Conservation (phyloP, 108 stramenopile genomes). For the Aurantiochytrium sp. region DNA sequence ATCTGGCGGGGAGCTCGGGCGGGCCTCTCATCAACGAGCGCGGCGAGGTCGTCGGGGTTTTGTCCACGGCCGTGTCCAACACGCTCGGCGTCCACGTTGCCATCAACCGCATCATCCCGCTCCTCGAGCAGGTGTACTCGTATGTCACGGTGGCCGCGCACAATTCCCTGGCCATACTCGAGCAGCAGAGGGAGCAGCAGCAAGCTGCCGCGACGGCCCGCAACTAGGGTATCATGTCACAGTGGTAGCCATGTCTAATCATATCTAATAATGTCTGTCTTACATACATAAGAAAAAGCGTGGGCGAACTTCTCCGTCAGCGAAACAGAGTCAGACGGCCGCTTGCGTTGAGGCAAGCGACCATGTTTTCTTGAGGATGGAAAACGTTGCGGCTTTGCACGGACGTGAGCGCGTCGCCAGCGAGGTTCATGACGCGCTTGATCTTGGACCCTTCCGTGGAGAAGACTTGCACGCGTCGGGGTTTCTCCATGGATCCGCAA, state of each 20-base stretch:
- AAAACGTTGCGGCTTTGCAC: conserved; percentile 8
- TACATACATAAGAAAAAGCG: too few species aligned
- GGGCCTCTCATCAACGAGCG: background rate
- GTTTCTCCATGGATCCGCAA: background rate
- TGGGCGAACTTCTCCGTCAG: too few species aligned
- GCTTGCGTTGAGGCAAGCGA: conserved; percentile 4
- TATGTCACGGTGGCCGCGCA: background rate
- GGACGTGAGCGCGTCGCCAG: background rate
- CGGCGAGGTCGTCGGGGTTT: background rate
- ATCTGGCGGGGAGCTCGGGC: background rate
- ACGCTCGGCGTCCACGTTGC: background rate
- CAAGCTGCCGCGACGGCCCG: background rate
- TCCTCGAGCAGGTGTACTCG: background rate
- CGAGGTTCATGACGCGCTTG: background rate
- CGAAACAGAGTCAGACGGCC: background rate
- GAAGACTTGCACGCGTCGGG: conserved; percentile 10
- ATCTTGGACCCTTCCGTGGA: background rate
- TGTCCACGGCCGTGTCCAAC: background rate
- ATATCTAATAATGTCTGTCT: too few species aligned
- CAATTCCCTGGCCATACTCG: background rate
- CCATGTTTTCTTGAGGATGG: background rate
- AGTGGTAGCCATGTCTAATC: too few species aligned
- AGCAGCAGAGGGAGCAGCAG: background rate
- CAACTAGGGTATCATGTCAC: background rate
- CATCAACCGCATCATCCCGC: background rate